Evolutionary conservation across 2,329 filamentous ascomycete genomes (phyloP), one percentile per base, ranked within the genome.

Genomic region (Diaporthe citrichinensis): DNA sequence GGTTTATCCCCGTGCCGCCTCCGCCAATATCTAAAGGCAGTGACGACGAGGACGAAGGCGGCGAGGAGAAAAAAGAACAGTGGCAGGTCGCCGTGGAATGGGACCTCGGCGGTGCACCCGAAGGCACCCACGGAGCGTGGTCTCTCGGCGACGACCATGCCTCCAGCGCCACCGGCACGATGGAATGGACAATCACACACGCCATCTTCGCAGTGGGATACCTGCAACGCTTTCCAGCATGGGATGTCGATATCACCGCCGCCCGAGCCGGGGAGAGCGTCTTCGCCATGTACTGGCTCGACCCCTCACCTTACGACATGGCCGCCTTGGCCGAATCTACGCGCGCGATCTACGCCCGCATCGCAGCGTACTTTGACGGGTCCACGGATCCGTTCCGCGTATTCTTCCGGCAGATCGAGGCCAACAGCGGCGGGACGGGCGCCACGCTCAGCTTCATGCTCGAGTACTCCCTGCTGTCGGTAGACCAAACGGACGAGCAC

Each of bases 241-340:
- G 74, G 74, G 69, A 28, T 15, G 28, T 5, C 20, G 49, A 73
- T 8, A 5, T 31, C 23, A 2, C 20, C 25, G 10, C 73, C 20
- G 5, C 36, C 17, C 7, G 20, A 6, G 1, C 31, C 2, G 68
- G 6, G 2, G 36, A 74, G 31, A 61, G 15, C 23, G 31, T 34
- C 34, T 75, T 58, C 49, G 68, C 74, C n/a, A 67, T 61, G 67
- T 75, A 75, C 39, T 75, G 68, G 74, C 59, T 73, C 1, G 49
- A 49, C 9, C 68, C 67, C 2, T 67, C 69, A 12, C 68, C 74
- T 4, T 75, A 71, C 34, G 36, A 73, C 69, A 71, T 75, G 68
- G 6, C 44, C 41, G 36, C 61, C 44, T 58, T 75, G 4, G 67
- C 69, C 12, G 23, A 51, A 31, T 51, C 57, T 14, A 67, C 74